A percentile compares a stretch with the other conserved stretches of the same genome.
These are phyloP conservation scores for Zymoseptoria passerinii DNA, from an alignment of 2,329 filamentous ascomycete species.

Conservation along the genomic window DNA sequence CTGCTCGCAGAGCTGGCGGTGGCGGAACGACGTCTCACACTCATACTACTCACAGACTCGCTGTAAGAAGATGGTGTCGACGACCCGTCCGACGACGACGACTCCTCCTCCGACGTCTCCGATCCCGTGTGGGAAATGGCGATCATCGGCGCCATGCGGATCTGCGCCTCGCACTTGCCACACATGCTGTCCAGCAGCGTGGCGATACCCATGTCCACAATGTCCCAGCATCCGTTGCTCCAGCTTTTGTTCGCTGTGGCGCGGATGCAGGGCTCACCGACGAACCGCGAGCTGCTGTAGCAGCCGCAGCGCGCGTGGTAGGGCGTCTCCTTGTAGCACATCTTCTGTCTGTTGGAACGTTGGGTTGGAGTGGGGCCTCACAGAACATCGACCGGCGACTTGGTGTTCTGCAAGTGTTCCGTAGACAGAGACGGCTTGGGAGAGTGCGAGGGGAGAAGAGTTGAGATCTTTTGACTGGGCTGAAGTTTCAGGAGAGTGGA, in stretches of 20 bases:
- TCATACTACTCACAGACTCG: neutral
- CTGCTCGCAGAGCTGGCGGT: neutral
- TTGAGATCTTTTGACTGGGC: neutral
- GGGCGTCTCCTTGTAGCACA: conserved; percentile 1
- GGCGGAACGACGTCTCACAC: neutral
- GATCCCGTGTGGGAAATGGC: neutral
- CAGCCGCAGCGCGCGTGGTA: neutral
- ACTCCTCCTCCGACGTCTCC: neutral
- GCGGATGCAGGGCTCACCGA: conserved; percentile 1
- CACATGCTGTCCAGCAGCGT: neutral
- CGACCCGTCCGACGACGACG: neutral
- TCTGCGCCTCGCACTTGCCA: neutral
- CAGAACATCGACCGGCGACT: neutral
- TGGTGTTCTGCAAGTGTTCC: neutral
- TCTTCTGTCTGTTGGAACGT: neutral
- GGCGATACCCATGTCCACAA: neutral
- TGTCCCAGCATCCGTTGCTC: neutral
- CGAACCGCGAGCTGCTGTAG: conserved; percentile 1
- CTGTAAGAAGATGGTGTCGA: neutral
- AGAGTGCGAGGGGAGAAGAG: neutral
- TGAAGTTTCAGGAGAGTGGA: neutral
- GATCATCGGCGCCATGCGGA: neutral
- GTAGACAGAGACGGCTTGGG: neutral
- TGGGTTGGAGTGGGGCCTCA: neutral
- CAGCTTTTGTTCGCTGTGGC: neutral